Evolutionary conservation across 75 land plant genomes (phyloP).

Genomic region (Selaginella tamariscina): DNA sequence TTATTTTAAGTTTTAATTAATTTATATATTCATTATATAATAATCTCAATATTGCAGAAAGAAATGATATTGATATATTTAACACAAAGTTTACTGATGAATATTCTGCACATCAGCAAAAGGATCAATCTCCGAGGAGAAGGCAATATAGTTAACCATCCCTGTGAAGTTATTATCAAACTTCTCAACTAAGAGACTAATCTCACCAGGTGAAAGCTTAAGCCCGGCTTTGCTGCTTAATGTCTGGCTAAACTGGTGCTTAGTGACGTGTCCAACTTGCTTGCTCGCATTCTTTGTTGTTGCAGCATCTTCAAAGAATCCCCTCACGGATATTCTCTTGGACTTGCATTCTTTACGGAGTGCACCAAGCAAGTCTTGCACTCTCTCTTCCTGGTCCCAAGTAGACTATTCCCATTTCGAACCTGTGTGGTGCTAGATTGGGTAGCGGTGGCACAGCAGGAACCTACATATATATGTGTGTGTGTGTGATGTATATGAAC

Average conservation of each 20-base stretch:
- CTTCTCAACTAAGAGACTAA: conserved; percentile 15
- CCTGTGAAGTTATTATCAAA: conserved; percentile 25
- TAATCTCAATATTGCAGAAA: too few species aligned
- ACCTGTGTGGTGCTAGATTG: conserved; percentile 21
- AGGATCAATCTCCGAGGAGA: conserved; percentile 32
- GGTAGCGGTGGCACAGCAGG: conserved; percentile 18
- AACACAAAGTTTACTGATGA: background rate
- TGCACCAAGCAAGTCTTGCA: conserved; percentile 2
- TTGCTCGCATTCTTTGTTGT: conserved; percentile 22
- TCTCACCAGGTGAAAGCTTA: conserved; percentile 15
- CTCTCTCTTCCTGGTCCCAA: conserved; percentile 17
- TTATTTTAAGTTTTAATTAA: too few species aligned
- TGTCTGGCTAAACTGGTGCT: conserved; percentile 25
- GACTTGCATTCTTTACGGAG: conserved; percentile 17
- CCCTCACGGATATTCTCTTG: conserved; percentile 16
- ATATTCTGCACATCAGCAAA: background rate
- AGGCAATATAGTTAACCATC: conserved; percentile 31
- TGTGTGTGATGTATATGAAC: too few species aligned
- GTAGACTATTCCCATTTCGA: conserved; percentile 6
- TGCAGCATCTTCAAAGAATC: conserved; percentile 27
- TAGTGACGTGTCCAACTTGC: conserved; percentile 30
- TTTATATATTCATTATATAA: too few species aligned
- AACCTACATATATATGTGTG: too few species aligned
- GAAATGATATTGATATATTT: too few species aligned
- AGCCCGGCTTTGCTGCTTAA: conserved; percentile 21